Evolutionary conservation across 441 rosid genomes (phyloP).

Genomic region (Rhodomyrtus psidioides): DNA sequence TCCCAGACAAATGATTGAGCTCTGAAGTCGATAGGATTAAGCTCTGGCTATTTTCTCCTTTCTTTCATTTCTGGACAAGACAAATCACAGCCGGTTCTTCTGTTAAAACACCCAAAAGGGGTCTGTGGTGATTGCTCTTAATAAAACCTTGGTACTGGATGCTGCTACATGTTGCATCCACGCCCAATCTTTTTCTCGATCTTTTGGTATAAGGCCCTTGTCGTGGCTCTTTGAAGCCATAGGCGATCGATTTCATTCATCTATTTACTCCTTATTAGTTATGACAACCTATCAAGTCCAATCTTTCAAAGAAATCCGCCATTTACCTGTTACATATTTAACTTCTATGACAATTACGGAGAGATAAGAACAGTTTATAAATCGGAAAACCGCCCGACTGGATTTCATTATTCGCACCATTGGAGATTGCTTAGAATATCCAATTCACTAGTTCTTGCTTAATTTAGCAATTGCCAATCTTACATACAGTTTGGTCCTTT

Average conservation of each 20-base stretch:
- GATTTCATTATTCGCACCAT: neutral
- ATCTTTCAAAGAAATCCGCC: neutral
- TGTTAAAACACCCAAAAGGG: neutral
- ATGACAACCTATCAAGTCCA: neutral
- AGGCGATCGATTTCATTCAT: neutral
- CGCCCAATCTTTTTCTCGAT: neutral
- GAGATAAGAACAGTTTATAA: neutral
- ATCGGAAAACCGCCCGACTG: neutral
- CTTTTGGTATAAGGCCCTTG: neutral
- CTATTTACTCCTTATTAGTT: neutral
- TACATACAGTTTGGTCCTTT: neutral
- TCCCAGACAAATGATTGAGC: neutral
- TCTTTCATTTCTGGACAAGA: neutral
- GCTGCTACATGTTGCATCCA: neutral
- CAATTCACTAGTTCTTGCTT: neutral
- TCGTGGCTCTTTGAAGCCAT: neutral
- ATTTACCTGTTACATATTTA: neutral
- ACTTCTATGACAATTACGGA: neutral
- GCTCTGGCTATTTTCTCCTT: neutral
- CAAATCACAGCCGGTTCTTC: neutral
- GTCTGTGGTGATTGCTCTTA: neutral
- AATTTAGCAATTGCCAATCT: neutral
- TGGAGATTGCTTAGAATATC: neutral
- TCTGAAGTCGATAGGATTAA: neutral
- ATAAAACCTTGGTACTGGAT: neutral